phyloP scores from a whole-genome alignment of 768 basidiomycete genomes.

The Sporobolomyces phaffii region DNA sequence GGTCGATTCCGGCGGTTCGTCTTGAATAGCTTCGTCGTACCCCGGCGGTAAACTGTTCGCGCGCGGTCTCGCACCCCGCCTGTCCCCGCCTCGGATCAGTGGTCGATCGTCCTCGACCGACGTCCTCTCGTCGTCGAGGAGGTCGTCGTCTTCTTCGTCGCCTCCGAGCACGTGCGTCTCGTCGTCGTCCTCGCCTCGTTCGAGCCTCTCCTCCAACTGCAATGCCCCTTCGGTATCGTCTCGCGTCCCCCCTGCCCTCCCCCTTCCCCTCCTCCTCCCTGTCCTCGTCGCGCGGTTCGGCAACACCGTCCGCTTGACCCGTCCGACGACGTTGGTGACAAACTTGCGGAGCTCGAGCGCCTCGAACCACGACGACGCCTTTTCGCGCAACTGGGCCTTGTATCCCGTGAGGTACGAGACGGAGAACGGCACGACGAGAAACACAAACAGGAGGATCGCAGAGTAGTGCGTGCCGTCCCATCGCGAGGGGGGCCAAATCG shows the following conservation, averaged over 20 bases:
- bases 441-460: slow-evolving; percentile 13
- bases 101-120: slow-evolving; percentile 18
- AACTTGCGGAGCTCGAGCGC: not conserved
- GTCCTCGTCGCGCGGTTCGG: not conserved
- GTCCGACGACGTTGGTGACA: not conserved
- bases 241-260: not conserved
- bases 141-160: slow-evolving; percentile 10
- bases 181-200: not conserved
- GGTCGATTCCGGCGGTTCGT: no score
- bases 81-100: not conserved
- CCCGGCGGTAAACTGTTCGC: slow-evolving; percentile 4
- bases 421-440: slow-evolving; percentile 19
- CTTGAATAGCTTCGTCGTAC: slow-evolving; percentile 25
- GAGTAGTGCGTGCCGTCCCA: slow-evolving; percentile 30
- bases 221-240: slow-evolving; percentile 5
- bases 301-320: not conserved
- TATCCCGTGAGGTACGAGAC: not conserved
- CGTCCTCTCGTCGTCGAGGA: slow-evolving; percentile 15
- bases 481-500: slow-evolving; percentile 16
- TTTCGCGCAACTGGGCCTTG: not conserved
- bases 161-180: slow-evolving; percentile 21
- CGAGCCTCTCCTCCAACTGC: slow-evolving; percentile 17
- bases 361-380: not conserved
- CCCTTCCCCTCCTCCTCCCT: not conserved
- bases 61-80: not conserved